Conservation (phyloP, 805 yeast species). For the Ascoidea asiatica region DNA sequence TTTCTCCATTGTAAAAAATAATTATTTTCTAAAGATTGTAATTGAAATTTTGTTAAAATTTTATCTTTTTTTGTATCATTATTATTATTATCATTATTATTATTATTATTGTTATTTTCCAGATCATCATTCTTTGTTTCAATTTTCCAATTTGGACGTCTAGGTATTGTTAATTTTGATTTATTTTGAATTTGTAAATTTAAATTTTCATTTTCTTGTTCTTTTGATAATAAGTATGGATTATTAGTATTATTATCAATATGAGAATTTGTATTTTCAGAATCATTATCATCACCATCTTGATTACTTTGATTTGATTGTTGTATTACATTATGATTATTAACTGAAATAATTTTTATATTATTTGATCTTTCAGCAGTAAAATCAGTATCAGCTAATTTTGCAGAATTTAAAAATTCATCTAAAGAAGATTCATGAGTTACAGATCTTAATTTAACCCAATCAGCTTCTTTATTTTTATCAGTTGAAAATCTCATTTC, state of each 20-base stretch:
- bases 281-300: not conserved
- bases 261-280: too few relatives aligned
- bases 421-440: conserved; percentile 91
- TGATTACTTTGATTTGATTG: not conserved
- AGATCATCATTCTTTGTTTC: too few relatives aligned
- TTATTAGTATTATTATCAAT: conserved; percentile 29
- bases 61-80: too few relatives aligned
- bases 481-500: conserved; percentile 81
- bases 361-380: conserved; percentile 79
- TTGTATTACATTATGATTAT: conserved; percentile 25
- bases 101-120: too few relatives aligned
- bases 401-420: conserved; percentile 91
- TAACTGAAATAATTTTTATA: conserved; percentile 73
- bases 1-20: conserved; percentile 94
- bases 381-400: conserved; percentile 90
- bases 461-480: conserved; percentile 62
- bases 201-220: conserved; percentile 49
- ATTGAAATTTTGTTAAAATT: conserved; percentile 55
- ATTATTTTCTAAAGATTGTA: conserved; percentile 79
- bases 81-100: too few relatives aligned
- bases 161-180: conserved; percentile 69
- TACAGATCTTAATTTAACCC: conserved; percentile 87
- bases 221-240: conserved; percentile 50
- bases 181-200: conserved; percentile 56
- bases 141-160: conserved; percentile 72